Percentiles rank a stretch among this genome's conserved stretches.
These are phyloP conservation scores for Picochlorum sp. DNA, from an alignment of 139 green algal genomes.

Conservation along the genomic window DNA sequence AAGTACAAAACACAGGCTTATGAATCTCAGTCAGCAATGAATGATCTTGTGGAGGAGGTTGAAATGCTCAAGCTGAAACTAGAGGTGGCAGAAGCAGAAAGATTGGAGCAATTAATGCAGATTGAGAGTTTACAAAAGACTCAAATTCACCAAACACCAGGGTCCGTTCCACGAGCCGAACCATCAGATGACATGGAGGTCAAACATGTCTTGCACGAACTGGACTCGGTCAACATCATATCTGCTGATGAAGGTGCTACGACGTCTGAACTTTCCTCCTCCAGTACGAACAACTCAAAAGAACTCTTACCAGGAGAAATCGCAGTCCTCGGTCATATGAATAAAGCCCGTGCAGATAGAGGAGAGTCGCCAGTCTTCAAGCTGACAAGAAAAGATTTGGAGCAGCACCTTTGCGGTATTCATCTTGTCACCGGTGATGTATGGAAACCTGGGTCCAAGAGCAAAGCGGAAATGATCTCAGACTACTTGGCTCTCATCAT, in stretches of 20 bases:
- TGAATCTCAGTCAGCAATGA: constrained; percentile 40
- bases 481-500: constrained; percentile 34
- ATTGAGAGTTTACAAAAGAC: constrained; percentile 6
- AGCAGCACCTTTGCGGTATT: constrained; percentile 23
- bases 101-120: constrained; percentile 38
- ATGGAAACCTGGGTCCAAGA: constrained; percentile 37
- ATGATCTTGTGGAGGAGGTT: constrained; percentile 46
- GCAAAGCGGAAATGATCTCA: constrained; percentile 36
- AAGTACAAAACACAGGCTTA: constrained; percentile 55
- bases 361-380: neutral
- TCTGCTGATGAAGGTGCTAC: neutral
- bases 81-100: constrained; percentile 57
- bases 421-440: constrained; percentile 19
- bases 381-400: neutral
- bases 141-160: neutral
- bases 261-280: too few species aligned
- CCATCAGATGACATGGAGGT: neutral
- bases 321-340: neutral
- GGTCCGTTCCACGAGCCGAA: neutral
- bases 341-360: constrained; percentile 28
- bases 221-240: neutral
- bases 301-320: constrained; percentile 8
- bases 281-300: too few species aligned
- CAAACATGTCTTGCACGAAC: neutral
- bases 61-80: constrained; percentile 62